Conservation (phyloP, 75 land plant genomes). For the Pinus albicaulis region DNA sequence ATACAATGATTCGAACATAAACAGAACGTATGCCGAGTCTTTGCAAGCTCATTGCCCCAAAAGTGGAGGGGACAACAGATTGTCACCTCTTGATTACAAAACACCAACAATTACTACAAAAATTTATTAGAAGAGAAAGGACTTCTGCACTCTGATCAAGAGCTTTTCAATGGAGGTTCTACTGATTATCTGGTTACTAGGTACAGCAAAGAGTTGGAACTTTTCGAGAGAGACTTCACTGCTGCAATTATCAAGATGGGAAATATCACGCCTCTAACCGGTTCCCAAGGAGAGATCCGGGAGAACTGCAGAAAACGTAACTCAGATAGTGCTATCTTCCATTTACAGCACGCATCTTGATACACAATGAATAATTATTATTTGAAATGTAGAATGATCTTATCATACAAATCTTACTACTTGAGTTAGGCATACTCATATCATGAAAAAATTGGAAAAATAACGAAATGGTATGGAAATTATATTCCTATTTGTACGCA, state of each 20-base stretch:
- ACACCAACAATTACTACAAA: slow-evolving; percentile 44
- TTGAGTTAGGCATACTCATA: too few species aligned
- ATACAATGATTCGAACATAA: slow-evolving; percentile 17
- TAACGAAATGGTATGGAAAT: too few species aligned
- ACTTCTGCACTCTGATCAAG: slow-evolving; percentile 54
- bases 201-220: slow-evolving; percentile 7
- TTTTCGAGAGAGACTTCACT: slow-evolving; percentile 28
- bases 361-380: too few species aligned
- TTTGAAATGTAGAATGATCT: too few species aligned
- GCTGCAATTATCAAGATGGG: slow-evolving; percentile 39
- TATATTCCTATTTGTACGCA: too few species aligned
- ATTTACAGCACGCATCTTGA: too few species aligned
- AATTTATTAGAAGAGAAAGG: slow-evolving; percentile 36
- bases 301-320: slow-evolving; percentile 25
- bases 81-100: slow-evolving; percentile 39
- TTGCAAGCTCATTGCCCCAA: slow-evolving; percentile 16
- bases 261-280: slow-evolving; percentile 17
- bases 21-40: slow-evolving; percentile 6
- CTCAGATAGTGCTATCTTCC: neutral
- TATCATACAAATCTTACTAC: too few species aligned
- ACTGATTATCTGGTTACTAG: slow-evolving; percentile 17
- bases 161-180: slow-evolving; percentile 35
- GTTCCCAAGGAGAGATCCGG: slow-evolving; percentile 23
- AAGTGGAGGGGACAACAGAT: slow-evolving; percentile 19
- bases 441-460: too few species aligned